Base-by-base conservation (phyloP, 345 rosid species). In the Citrus reticulata region DNA sequence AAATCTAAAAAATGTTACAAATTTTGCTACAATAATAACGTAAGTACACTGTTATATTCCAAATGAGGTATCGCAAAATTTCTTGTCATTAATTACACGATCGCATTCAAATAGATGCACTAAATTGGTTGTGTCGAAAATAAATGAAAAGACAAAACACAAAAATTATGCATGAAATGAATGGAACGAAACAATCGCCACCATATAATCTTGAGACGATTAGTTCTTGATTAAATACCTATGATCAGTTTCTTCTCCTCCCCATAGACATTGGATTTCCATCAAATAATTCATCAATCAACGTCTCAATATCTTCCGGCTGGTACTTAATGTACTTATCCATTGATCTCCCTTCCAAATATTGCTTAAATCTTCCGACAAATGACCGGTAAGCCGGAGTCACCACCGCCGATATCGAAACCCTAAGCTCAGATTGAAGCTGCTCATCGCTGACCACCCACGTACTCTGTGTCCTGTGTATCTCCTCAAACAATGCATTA, bases 381-480 rank as follows among this genome's bases (percentile, higher is more conserved):
- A 92, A 92, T 19, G 93, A 87, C 78, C 98, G 70, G 82, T 95
- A 95, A 2, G 99, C 97, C 9, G 98, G 98, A 37, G 90, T 95
- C 82, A 95, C 87, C 60, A 95, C 85, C 2, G 96, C 92, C 2
- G 97, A 67, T 68, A 95, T 90, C 5, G 99, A 92, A 2, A 92
- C 90, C 84, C 97, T 76, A 2, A 93, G 93, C 93, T 95, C 99
- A 1, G 96, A 92, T 72, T 93, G 93, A 40, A 95, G 87, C 84
- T 93, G 98, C 78, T 90, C 95, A 67, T 95, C 97, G 37, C 91
- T 86, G 68, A 93, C 97, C 40, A 95, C 90, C 99, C 99, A 95
- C 5, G 93, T 75, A 68, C 90, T 89, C 79, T 95, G 98, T 57
- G 95, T 90, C 90, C 81, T 89, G 78, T 90, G 95, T 58, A 95